phyloP scores from a whole-genome alignment of 176 grass and related monocot genomes.

The Oryza nivara region DNA sequence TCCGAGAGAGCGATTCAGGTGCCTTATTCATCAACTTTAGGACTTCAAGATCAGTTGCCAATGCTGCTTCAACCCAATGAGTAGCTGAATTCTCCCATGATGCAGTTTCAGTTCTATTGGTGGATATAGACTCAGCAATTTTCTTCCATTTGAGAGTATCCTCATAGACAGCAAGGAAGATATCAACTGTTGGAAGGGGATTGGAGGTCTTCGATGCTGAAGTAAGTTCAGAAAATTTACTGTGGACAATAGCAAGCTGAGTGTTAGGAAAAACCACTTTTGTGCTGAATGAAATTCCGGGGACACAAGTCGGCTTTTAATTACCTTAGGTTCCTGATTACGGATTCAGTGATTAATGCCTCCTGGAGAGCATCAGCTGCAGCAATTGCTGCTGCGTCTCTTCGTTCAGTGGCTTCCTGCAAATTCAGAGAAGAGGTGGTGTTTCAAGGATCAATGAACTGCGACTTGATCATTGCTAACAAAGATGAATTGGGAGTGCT shows the following conservation, averaged over 20 bases:
- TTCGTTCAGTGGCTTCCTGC: constrained; percentile 72
- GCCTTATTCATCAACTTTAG: constrained; percentile 58
- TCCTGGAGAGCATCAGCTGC: constrained; percentile 78
- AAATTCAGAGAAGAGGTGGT: not conserved
- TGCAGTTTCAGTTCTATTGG: constrained; percentile 26
- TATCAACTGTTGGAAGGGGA: constrained; percentile 64
- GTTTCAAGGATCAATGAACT: not conserved
- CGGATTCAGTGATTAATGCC: constrained; percentile 68
- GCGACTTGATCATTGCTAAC: not conserved
- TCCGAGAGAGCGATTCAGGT: constrained; percentile 40
- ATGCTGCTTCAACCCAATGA: constrained; percentile 79
- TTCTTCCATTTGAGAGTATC: constrained; percentile 63
- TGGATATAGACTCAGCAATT: constrained; percentile 42
- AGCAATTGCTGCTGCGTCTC: constrained; percentile 56
- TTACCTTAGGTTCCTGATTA: constrained; percentile 77
- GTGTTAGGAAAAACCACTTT: constrained; percentile 3
- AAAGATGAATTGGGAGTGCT: not conserved
- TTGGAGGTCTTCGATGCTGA: constrained; percentile 52
- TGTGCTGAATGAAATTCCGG: not conserved
- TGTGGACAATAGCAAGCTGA: constrained; percentile 28
- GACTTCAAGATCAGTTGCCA: constrained; percentile 81
- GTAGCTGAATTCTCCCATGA: constrained; percentile 43
- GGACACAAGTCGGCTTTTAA: not conserved
- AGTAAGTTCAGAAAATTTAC: constrained; percentile 81
- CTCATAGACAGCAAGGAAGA: constrained; percentile 70